phyloP scores from a whole-genome alignment of 768 basidiomycete species.

The Boletus sensibilis region DNA sequence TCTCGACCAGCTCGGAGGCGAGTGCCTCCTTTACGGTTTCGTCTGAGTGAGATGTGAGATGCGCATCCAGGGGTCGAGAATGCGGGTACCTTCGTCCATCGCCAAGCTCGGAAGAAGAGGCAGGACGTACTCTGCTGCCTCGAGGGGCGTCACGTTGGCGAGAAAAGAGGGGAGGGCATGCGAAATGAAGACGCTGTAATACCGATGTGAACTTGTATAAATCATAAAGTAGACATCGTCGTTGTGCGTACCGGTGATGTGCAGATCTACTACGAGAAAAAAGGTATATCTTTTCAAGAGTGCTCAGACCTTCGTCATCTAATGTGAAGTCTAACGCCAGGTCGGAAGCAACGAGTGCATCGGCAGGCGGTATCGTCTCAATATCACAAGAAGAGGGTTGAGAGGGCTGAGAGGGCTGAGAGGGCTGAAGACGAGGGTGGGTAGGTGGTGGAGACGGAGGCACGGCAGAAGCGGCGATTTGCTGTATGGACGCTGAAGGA shows the following conservation, averaged over 20 bases:
- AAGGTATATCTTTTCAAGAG: slow-evolving; percentile 90
- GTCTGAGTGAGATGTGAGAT: slow-evolving; percentile 45
- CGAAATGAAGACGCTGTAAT: slow-evolving; percentile 71
- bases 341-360: slow-evolving; percentile 30
- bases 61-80: neutral
- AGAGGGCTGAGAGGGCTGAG: slow-evolving; percentile 24
- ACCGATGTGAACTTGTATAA: slow-evolving; percentile 30
- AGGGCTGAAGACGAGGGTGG: slow-evolving; percentile 19
- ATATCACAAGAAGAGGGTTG: slow-evolving; percentile 28
- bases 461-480: slow-evolving; percentile 15
- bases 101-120: slow-evolving; percentile 86
- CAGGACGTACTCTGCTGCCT: slow-evolving; percentile 90
- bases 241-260: slow-evolving; percentile 48
- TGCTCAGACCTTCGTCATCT: slow-evolving; percentile 79
- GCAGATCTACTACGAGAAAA: slow-evolving; percentile 75
- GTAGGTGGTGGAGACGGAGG: slow-evolving; percentile 29
- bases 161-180: slow-evolving; percentile 81
- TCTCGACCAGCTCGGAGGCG: slow-evolving; percentile 69
- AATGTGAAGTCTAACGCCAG: slow-evolving; percentile 41
- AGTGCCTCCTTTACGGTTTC: slow-evolving; percentile 88
- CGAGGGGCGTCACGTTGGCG: slow-evolving; percentile 71
- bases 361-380: slow-evolving; percentile 27
- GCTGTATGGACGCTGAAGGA: slow-evolving; percentile 18
- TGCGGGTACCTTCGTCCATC: slow-evolving; percentile 70
- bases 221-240: neutral